Conservation (phyloP, 1,284 basidiomycete species). For the Cryptococcus sp. region DNA sequence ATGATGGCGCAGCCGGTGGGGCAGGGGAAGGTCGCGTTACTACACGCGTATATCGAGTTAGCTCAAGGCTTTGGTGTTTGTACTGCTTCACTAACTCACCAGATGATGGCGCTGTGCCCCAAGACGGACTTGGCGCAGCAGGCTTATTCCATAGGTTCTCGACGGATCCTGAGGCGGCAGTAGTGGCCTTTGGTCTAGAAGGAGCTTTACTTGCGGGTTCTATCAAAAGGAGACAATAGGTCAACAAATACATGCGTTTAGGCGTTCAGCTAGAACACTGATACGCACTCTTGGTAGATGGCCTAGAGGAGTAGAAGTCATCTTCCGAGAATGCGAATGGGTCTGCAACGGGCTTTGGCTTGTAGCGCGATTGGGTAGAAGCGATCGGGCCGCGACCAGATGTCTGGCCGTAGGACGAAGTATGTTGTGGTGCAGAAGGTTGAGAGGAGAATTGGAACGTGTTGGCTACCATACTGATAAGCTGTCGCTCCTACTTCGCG, state of each 20-base stretch:
- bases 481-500: neutral
- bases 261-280: constrained; percentile 2
- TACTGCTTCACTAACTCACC: constrained; percentile 18
- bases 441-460: constrained; percentile 81
- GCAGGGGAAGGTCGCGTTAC: constrained; percentile 51
- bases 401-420: constrained; percentile 14
- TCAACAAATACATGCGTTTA: too few relatives aligned
- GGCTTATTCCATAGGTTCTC: constrained; percentile 38
- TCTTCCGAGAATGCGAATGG: constrained; percentile 53
- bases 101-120: constrained; percentile 48
- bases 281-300: constrained; percentile 38
- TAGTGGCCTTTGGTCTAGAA: constrained; percentile 9
- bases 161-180: constrained; percentile 15
- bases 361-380: constrained; percentile 45
- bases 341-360: constrained; percentile 43
- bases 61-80: too few relatives aligned
- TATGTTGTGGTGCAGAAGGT: constrained; percentile 21
- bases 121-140: constrained; percentile 50
- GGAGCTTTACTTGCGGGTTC: constrained; percentile 24
- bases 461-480: constrained; percentile 61
- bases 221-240: neutral
- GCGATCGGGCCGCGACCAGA: constrained; percentile 31
- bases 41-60: constrained; percentile 26
- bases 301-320: constrained; percentile 49
- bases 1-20: constrained; percentile 29